These are phyloP conservation scores for Colletotrichum spaethianum DNA, from an alignment of 2,329 filamentous ascomycete species.

Conservation along the genomic window DNA sequence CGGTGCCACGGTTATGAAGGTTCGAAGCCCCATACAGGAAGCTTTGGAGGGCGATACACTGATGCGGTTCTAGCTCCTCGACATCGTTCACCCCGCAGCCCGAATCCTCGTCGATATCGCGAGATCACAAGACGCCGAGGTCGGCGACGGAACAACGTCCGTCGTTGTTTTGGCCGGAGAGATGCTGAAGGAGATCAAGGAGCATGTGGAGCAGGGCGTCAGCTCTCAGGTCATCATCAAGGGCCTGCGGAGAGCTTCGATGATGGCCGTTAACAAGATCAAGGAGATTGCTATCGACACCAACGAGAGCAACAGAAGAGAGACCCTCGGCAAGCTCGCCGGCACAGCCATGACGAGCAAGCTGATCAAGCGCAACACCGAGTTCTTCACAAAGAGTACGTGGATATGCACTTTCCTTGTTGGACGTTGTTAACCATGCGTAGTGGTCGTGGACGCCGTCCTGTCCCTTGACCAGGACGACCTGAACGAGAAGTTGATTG, in stretches of 20 bases:
- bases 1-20: slow-evolving; percentile 99
- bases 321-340: slow-evolving; percentile 90
- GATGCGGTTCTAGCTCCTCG: slow-evolving; percentile 78
- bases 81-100: slow-evolving; percentile 97
- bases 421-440: slow-evolving; percentile 18
- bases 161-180: slow-evolving; percentile 98
- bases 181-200: slow-evolving; percentile 96
- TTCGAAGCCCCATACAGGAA: slow-evolving; percentile 54
- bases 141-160: slow-evolving; percentile 97
- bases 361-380: slow-evolving; percentile 96
- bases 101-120: slow-evolving; percentile 98
- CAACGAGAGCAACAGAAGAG: slow-evolving; percentile 84
- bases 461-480: slow-evolving; percentile 96
- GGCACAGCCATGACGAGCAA: slow-evolving; percentile 99
- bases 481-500: slow-evolving; percentile 97
- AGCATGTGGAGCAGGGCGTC: slow-evolving; percentile 95
- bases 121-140: slow-evolving; percentile 98
- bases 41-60: neutral
- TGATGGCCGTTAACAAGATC: slow-evolving; percentile 97
- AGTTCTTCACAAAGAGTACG: slow-evolving; percentile 97
- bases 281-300: slow-evolving; percentile 96
- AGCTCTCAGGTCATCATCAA: slow-evolving; percentile 99
- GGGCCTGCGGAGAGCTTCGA: slow-evolving; percentile 87
- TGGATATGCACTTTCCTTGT: slow-evolving; percentile 3
- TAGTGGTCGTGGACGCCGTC: slow-evolving; percentile 98